Evolutionary conservation across 768 basidiomycete genomes (phyloP), one percentile per base, ranked within the genome.

Genomic region (Coprinopsis sp.): DNA sequence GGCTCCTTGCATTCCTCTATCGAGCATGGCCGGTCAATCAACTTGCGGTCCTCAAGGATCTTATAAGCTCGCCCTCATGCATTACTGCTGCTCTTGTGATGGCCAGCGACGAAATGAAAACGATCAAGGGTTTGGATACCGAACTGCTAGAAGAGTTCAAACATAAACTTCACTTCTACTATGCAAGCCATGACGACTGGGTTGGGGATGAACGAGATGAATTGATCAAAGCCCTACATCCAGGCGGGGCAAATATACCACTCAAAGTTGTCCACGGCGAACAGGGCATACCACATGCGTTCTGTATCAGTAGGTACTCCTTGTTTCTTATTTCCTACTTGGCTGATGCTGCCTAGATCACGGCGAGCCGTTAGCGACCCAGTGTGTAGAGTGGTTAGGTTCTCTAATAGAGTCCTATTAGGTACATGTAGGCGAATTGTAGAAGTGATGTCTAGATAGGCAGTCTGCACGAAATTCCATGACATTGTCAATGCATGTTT

Each of bases 81-180:
- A 72, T 87, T 27, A 67, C 67, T 36, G 74, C 82, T 4, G 65
- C 74, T 6, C 60, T 90, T 33, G 64, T 63, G 22, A 81, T 88
- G 74, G 84, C 80, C 1, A 56, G 78, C 37, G 79, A 84, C 23
- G 87, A 90, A 64, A 87, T 89, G 84, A 59, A 65, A 14, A 64
- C 58, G 2, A 82, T 91, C 38, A 67, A 59, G 25, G 73, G 66
- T 6, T 65, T 82, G 3, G 84, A 89, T 54, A 28, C 64, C 14
- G 56, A 54, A 1, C 60, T 77, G 42, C 64, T 81, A n/a, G 54
- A 65, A 16, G 50, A 69, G 36, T 66, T 75, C 39, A 58, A 59
- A 30, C 49, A 66, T 33, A 63, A 69, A 37, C 55, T 70, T 13
- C 65, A 69, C 52, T 64, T 84, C 16, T 83, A 79, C 57, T 87